A percentile compares a stretch with the other conserved stretches of the same genome.
These are phyloP conservation scores for Vachellia collinsii DNA, from an alignment of 306 rosid species.

Conservation along the genomic window DNA sequence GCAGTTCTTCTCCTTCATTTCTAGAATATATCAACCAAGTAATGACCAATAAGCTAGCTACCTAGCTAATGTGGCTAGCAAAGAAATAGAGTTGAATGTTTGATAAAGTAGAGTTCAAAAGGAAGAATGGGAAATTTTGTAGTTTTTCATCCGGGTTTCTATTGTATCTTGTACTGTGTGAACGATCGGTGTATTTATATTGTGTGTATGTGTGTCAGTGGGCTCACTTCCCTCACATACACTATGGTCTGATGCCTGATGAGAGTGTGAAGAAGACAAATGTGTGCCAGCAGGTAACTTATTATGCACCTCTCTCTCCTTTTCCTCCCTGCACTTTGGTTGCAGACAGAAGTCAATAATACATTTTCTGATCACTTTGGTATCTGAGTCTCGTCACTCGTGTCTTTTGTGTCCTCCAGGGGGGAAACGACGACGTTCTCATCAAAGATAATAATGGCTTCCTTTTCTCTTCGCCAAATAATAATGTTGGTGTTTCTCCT, in stretches of 20 bases:
- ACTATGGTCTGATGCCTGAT: slow-evolving; percentile 92
- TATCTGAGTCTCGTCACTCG: slow-evolving; percentile 39
- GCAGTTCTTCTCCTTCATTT: too few species aligned
- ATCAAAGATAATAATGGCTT: slow-evolving; percentile 54
- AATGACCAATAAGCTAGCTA: too few species aligned
- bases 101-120: too few species aligned
- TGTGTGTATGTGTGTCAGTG: slow-evolving; percentile 58
- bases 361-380: background rate
- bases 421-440: slow-evolving; percentile 61
- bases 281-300: slow-evolving; percentile 65
- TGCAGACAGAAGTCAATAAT: slow-evolving; percentile 30
- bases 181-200: background rate
- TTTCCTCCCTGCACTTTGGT: slow-evolving; percentile 33
- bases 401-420: slow-evolving; percentile 42
- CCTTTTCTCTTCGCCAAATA: slow-evolving; percentile 56
- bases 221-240: slow-evolving; percentile 99
- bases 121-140: too few species aligned
- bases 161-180: background rate
- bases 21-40: too few species aligned
- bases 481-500: slow-evolving; percentile 67
- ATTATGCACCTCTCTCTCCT: slow-evolving; percentile 39
- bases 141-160: too few species aligned
- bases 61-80: too few species aligned
- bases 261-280: slow-evolving; percentile 73
- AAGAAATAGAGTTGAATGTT: too few species aligned